Evolutionary conservation across 2,329 filamentous ascomycete species (phyloP), one percentile per base, ranked within the genome.

Genomic region (Albophoma yamanashiensis): DNA sequence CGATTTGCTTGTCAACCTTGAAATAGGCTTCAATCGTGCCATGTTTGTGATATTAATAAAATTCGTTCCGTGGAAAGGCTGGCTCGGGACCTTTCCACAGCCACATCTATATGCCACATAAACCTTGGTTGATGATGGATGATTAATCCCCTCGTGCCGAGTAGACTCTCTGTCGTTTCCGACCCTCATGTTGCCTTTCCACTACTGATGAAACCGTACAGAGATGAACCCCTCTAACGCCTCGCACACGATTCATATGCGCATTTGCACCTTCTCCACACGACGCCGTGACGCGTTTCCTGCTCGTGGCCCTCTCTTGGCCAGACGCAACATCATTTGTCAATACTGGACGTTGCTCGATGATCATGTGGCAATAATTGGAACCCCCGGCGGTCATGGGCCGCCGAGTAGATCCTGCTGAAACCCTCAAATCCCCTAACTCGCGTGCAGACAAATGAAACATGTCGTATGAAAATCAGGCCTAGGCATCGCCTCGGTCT

Each of bases 171-270:
- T 27, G 34, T 40, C 20, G 43, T 12, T 22, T 27, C 17, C n/a
- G 43, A 39, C 3, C 9, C 20, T 45, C 20, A 25, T 36, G 34
- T 55, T 40, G 36, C 53, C 36, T 25, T 53, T 57, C 47, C 55
- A 39, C 22, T 39, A n/a, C 55, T 57, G 57, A 58, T 62, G 58
- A 66, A 64, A 31, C 38, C 7, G 55, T 47, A 39, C 39, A 38
- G 31, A 42, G n/a, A 42, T 40, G 27, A 57, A 43, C 36, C 38
- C 58, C 50, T 53, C 55, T 57, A 71, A 69, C 66, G 67, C 66
- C 67, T 64, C 62, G 62, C 66, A 69, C 63, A 69, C 61, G 55
- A 61, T 62, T 66, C 66, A 64, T 66, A 60, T 64, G 63, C 67
- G 62, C 62, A 65, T 68, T 63, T 68, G 66, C 62, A 63, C 65